Evolutionary conservation across 2,329 filamentous ascomycete species (phyloP), one percentile per base, ranked within the genome.

Genomic region (Davidsoniella australis): DNA sequence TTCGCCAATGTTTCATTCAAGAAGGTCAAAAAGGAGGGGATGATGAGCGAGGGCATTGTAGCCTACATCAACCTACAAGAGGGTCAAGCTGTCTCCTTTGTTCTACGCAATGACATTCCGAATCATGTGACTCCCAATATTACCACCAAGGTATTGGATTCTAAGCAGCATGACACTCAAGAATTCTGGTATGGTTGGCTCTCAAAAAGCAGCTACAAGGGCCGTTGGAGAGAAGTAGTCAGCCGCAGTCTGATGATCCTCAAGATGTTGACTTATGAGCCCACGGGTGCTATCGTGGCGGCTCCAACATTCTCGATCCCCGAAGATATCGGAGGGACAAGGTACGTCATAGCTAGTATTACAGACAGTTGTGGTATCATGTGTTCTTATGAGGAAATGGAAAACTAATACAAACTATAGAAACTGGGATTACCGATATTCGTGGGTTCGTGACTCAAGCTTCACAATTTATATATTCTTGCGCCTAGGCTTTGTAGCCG

Each of bases 391-490:
- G 3, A 6, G 29, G 29, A 10, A 10, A 33, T 9, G 29, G 3
- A 6, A 3, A 36, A 42, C 24, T 48, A 29, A 48, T 7, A 37
- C 14, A 24, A 36, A 42, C 17, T n/a, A 6, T 17, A 71, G 73
- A 18, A 80, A 80, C 58, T 79, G 75, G 79, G 80, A 84, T 60
- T 84, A 84, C 58, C 72, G 80, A n/a, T 88, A 76, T 62, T 83
- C 72, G 8, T 88, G 83, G 83, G 76, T 87, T 36, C 73, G 83
- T 18, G 82, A 88, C 63, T 77, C 79, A 0, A 84, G 79, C 55
- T 86, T 86, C 62, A 85, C 80, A 1, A 77, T 86, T 55, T 87
- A 87, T 57, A 80, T 87, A 54, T 70, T 88, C 26, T 71, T 88
- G 2, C 77, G 82, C 12, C 74, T 87, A 60, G 83, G 83, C 5